Conservation (phyloP, 208 protist genomes). For the Vickermania ingenoplastis region DNA sequence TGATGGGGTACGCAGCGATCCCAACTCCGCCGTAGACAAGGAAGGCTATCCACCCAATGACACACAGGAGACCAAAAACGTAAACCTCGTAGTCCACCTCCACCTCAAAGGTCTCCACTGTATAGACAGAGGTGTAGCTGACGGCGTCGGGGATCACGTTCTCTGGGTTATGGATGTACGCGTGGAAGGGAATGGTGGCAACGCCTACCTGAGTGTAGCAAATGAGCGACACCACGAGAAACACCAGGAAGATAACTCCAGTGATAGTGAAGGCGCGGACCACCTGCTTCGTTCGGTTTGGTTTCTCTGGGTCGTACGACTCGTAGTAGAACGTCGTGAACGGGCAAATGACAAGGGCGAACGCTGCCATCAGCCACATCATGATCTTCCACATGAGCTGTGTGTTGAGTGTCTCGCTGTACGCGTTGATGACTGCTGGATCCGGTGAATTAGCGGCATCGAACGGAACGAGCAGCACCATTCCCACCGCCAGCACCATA, state of each 20-base stretch:
- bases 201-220: conserved; percentile 51
- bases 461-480: conserved; percentile 86
- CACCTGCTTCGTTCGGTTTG: conserved; percentile 34
- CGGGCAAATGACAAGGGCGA: conserved; percentile 81
- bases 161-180: conserved; percentile 26
- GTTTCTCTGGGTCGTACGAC: conserved; percentile 81
- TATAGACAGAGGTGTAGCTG: conserved; percentile 13
- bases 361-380: conserved; percentile 53
- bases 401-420: conserved; percentile 67
- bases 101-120: conserved; percentile 19
- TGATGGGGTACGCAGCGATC: conserved; percentile 83
- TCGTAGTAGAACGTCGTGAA: conserved; percentile 93
- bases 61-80: conserved; percentile 61
- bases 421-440: conserved; percentile 39
- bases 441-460: conserved; percentile 86
- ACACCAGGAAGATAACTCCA: conserved; percentile 41
- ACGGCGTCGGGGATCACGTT: conserved; percentile 11
- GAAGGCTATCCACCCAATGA: conserved; percentile 86
- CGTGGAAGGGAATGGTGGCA: conserved; percentile 23
- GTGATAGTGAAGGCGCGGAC: conserved; percentile 65
- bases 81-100: conserved; percentile 70
- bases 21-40: conserved; percentile 91
- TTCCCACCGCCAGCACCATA: conserved; percentile 62
- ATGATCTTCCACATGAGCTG: conserved; percentile 84
- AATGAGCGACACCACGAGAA: conserved; percentile 36